These are phyloP conservation scores for Wallemia mellicola DNA, from an alignment of 1,284 basidiomycete species.

Conservation along the genomic window DNA sequence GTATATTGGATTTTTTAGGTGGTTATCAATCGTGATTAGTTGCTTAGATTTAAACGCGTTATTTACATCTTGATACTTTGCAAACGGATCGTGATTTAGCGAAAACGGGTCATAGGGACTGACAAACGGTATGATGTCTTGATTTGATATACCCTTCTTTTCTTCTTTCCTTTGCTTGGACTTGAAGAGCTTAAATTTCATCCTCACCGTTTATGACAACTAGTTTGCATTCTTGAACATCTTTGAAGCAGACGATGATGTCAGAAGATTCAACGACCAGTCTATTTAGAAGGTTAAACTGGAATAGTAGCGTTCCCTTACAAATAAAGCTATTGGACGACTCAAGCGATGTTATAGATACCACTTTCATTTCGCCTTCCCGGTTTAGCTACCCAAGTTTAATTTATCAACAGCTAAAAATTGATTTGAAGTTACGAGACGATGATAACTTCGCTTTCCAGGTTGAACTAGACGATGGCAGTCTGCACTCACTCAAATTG, in stretches of 20 bases:
- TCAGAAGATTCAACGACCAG: too few species aligned
- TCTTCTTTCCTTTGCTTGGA: background rate
- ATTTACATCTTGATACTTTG: background rate
- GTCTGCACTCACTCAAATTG: too few species aligned
- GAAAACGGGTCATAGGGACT: background rate
- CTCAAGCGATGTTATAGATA: too few species aligned
- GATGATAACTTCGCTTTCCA: too few species aligned
- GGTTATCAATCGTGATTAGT: background rate
- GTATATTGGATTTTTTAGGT: background rate
- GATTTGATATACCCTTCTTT: background rate
- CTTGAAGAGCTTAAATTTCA: background rate
- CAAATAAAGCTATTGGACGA: too few species aligned
- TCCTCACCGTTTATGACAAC: background rate
- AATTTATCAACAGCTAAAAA: background rate
- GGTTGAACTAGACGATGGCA: too few species aligned
- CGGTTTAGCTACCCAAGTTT: background rate
- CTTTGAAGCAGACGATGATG: too few species aligned
- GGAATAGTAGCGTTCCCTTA: background rate
- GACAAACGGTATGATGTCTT: background rate
- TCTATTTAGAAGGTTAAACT: background rate
- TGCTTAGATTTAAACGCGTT: background rate
- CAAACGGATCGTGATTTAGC: background rate
- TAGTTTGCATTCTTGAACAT: too few species aligned
- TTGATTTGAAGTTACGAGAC: background rate
- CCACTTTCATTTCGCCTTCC: background rate